Conservation (phyloP, 2,329 filamentous ascomycete species). For the Sporothrix brasiliensis region DNA sequence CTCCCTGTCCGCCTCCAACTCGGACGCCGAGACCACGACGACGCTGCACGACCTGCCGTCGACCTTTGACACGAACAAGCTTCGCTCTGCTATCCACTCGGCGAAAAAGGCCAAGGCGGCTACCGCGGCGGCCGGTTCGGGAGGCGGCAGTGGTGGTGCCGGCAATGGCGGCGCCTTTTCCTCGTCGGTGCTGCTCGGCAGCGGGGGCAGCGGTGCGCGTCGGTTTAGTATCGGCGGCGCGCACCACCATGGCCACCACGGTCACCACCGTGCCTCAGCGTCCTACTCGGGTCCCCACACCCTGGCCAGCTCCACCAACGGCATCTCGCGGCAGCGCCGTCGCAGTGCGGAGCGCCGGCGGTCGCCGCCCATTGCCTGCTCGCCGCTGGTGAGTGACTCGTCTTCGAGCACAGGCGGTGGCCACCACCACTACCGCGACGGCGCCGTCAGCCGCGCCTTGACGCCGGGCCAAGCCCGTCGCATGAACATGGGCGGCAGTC, state of each 20-base stretch:
- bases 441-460: constrained; percentile 42
- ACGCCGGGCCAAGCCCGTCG: constrained; percentile 60
- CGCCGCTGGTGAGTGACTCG: constrained; percentile 35
- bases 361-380: constrained; percentile 58
- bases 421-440: constrained; percentile 17
- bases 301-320: constrained; percentile 56
- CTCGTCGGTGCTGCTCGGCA: constrained; percentile 40
- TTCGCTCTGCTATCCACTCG: constrained; percentile 58
- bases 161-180: constrained; percentile 48
- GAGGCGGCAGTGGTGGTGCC: constrained; percentile 37
- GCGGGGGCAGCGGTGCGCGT: constrained; percentile 13
- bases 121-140: constrained; percentile 40
- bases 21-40: constrained; percentile 16
- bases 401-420: background rate
- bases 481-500: constrained; percentile 57
- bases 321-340: constrained; percentile 56
- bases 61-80: constrained; percentile 56
- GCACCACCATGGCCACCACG: background rate
- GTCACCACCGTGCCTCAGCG: constrained; percentile 41
- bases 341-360: constrained; percentile 55
- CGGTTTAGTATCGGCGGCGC: constrained; percentile 34
- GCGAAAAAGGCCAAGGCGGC: constrained; percentile 48
- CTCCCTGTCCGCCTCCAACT: constrained; percentile 40
- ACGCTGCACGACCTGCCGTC: constrained; percentile 41
- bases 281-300: constrained; percentile 46